These are phyloP conservation scores for Starmera pachycereana DNA, from an alignment of 805 yeast genomes.

Conservation along the genomic window DNA sequence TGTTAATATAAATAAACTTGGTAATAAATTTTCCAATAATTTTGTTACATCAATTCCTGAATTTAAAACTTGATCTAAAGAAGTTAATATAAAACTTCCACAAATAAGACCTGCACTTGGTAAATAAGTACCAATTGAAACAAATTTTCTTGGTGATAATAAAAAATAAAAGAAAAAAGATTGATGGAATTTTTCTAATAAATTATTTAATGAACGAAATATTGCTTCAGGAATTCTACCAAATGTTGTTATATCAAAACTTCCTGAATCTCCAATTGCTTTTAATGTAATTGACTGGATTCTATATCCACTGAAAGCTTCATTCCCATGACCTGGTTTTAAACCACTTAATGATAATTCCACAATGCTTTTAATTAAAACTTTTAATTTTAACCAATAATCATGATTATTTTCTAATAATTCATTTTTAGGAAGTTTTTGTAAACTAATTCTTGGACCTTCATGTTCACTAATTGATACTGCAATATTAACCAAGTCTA, in stretches of 20 bases:
- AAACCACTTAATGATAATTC: constrained; percentile 66
- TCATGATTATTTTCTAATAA: constrained; percentile 28
- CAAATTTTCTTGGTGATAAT: constrained; percentile 69
- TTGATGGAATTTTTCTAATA: constrained; percentile 93
- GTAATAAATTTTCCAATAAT: constrained; percentile 13
- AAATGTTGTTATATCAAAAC: constrained; percentile 75
- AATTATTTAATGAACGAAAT: constrained; percentile 81
- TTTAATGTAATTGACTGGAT: constrained; percentile 79
- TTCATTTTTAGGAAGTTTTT: constrained; percentile 40
- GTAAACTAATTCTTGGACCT: constrained; percentile 58
- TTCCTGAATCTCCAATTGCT: constrained; percentile 52
- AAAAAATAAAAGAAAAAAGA: constrained; percentile 88
- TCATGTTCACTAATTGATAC: constrained; percentile 69
- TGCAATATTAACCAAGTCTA: constrained; percentile 80
- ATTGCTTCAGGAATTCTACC: constrained; percentile 86
- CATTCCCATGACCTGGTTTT: constrained; percentile 56
- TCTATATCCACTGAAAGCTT: constrained; percentile 93
- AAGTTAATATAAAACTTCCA: constrained; percentile 55
- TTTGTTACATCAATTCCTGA: constrained; percentile 14
- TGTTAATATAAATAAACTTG: constrained; percentile 22
- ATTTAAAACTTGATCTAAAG: constrained; percentile 47
- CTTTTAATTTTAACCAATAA: constrained; percentile 45
- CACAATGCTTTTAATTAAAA: constrained; percentile 55
- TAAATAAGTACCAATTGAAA: constrained; percentile 86
- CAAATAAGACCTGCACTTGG: constrained; percentile 77